Conservation (phyloP, 2,329 filamentous ascomycete species). For the Hypomyces perniciosus region DNA sequence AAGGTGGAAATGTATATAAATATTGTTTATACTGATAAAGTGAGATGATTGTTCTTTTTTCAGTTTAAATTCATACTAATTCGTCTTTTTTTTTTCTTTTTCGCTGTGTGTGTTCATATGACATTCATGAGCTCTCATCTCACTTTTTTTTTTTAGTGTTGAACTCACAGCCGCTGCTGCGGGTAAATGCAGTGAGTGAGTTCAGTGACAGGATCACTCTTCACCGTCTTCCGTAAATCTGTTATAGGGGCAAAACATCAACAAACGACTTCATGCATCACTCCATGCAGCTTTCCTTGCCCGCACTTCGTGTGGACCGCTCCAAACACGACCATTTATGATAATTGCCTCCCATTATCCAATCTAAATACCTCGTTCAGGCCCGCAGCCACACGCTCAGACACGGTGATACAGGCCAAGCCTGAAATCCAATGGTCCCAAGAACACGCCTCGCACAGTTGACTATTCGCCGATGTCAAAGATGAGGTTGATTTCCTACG, state of each 20-base stretch:
- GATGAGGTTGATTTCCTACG: slow-evolving; percentile 2
- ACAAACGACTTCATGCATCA: too few species aligned
- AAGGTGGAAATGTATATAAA: too few species aligned
- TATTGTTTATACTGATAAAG: background rate
- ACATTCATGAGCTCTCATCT: background rate
- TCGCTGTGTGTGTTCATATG: background rate
- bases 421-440: background rate
- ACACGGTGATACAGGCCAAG: too few species aligned
- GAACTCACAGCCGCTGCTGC: background rate
- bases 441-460: background rate
- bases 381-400: background rate
- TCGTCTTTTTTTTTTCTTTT: background rate
- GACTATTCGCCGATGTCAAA: background rate
- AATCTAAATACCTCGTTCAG: too few species aligned
- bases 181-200: background rate
- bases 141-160: background rate
- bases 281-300: too few species aligned
- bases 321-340: too few species aligned
- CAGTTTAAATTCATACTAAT: background rate
- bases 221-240: background rate
- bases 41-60: background rate
- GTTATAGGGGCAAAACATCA: too few species aligned
- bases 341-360: too few species aligned
- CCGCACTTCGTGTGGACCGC: too few species aligned
- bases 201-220: background rate